Base-by-base conservation (phyloP, 2,329 filamentous ascomycete genomes). In the Didymella exigua region DNA sequence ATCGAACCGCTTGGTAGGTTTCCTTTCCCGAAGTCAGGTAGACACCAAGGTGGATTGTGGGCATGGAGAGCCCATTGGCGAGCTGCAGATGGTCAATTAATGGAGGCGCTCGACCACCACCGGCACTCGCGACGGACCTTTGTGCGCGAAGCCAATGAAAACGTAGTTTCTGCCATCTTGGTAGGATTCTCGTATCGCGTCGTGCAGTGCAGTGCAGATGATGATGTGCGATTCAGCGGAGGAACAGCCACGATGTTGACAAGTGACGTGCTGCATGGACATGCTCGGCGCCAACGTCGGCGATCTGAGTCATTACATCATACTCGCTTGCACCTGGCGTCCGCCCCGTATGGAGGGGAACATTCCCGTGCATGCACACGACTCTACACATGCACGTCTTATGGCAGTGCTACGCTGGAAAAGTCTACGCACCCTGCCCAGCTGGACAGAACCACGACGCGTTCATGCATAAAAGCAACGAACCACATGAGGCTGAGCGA, bases 41-140 rank as follows among this genome's bases (percentile, higher is more conserved):
- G 10, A 91, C 84, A 4, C 89, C 89, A 1, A 91, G 82, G 61
- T 91, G 89, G 62, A 91, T 85, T 64, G 83, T 84, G 13, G 89
- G 89, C 75, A 91, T 90, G 13, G 79, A 78, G 51, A 83, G 76
- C 68, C 86, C 86, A 78, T 89, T 89, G 64, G 84, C 75, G 54
- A 74, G 69, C 72, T 70, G 60, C 56, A 58, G 31, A 53, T 47
- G 41, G 66, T 73, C 62, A 70, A 56, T 60, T 36, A 41, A 34
- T 29, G 33, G 29, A 33, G 14, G 29, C 30, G 36, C 41, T 30
- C 24, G 46, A 19, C 14, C 11, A 24, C 26, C 26, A 29, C 31
- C 30, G 19, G 36, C 16, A 40, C 34, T 46, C 19, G 45, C 54
- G 50, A 67, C 67, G 31, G 62, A 68, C 76, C 71, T 75, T 74